A percentile compares a stretch with the other conserved stretches of the same genome.
Conservation (phyloP, 495 filamentous ascomycete genomes). For the Xylaria palmicola region DNA sequence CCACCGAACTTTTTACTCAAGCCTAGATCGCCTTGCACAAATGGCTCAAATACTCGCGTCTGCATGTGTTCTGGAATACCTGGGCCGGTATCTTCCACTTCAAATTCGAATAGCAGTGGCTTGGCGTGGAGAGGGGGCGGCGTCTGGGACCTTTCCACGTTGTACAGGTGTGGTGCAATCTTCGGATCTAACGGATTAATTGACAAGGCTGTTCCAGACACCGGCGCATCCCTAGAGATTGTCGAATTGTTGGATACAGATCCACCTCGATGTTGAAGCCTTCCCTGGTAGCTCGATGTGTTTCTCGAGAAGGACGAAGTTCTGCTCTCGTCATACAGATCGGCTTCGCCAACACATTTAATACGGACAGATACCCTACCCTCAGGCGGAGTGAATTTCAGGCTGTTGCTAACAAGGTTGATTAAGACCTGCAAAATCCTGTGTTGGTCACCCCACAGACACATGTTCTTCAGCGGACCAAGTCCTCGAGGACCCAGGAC, state of each 20-base stretch:
- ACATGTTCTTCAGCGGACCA: conserved; percentile 66
- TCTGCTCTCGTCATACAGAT: conserved; percentile 40
- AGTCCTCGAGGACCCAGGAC: conserved; percentile 59
- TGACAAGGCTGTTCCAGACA: conserved; percentile 47
- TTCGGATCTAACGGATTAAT: conserved; percentile 61
- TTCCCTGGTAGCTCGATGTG: conserved; percentile 38
- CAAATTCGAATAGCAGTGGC: conserved; percentile 73
- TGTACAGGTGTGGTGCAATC: conserved; percentile 44
- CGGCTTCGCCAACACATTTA: conserved; percentile 62
- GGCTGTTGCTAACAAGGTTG: conserved; percentile 87
- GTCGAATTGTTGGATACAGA: conserved; percentile 51
- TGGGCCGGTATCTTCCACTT: conserved; percentile 85
- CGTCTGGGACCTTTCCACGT: conserved; percentile 57
- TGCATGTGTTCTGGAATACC: conserved; percentile 80
- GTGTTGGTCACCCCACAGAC: conserved; percentile 88
- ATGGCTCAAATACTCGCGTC: conserved; percentile 85
- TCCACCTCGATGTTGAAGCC: conserved; percentile 43
- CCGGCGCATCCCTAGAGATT: conserved; percentile 38
- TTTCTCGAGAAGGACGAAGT: conserved; percentile 51
- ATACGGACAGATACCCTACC: conserved; percentile 74
- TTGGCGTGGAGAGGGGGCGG: conserved; percentile 60
- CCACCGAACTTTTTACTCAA: conserved; percentile 89
- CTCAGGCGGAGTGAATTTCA: conserved; percentile 85
- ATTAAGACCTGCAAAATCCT: conserved; percentile 86
- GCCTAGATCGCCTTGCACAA: conserved; percentile 86